Conservation (phyloP, 768 basidiomycete species). For the Boletellus emodensis region DNA sequence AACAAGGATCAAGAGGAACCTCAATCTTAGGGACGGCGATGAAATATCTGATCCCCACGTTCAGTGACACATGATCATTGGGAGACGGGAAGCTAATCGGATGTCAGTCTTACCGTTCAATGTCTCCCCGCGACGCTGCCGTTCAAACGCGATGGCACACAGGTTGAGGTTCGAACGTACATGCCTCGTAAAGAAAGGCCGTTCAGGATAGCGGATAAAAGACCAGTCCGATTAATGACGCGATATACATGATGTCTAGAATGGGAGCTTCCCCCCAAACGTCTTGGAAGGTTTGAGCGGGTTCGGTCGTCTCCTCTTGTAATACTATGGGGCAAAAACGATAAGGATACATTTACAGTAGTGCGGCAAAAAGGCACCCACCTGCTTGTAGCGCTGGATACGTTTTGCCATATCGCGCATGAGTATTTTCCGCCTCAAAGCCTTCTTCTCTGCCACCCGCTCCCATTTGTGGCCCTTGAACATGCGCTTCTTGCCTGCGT, state of each 20-base stretch:
- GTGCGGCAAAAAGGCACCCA: slow-evolving; percentile 30
- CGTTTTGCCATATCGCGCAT: slow-evolving; percentile 69
- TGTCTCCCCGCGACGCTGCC: no score
- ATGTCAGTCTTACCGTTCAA: no score
- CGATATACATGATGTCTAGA: slow-evolving; percentile 36
- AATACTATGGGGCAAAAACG: slow-evolving; percentile 11
- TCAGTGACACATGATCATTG: no score
- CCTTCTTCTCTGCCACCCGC: slow-evolving; percentile 46
- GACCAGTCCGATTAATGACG: slow-evolving; percentile 2
- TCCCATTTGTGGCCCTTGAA: slow-evolving; percentile 95
- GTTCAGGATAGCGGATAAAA: not conserved
- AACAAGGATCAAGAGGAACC: no score
- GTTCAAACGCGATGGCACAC: not conserved
- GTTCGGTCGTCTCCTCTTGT: slow-evolving; percentile 45
- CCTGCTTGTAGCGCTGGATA: slow-evolving; percentile 62
- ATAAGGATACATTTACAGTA: slow-evolving; percentile 2
- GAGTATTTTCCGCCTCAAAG: slow-evolving; percentile 48
- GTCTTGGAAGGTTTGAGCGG: slow-evolving; percentile 55
- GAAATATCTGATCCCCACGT: no score
- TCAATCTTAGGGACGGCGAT: no score
- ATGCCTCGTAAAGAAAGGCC: not conserved
- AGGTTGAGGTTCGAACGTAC: not conserved
- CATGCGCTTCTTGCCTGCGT: slow-evolving; percentile 77
- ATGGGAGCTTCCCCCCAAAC: slow-evolving; percentile 51
- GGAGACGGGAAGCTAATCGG: no score